Evolutionary conservation across 2,329 filamentous ascomycete genomes (phyloP).

Genomic region (Lecanicillium sp.): DNA sequence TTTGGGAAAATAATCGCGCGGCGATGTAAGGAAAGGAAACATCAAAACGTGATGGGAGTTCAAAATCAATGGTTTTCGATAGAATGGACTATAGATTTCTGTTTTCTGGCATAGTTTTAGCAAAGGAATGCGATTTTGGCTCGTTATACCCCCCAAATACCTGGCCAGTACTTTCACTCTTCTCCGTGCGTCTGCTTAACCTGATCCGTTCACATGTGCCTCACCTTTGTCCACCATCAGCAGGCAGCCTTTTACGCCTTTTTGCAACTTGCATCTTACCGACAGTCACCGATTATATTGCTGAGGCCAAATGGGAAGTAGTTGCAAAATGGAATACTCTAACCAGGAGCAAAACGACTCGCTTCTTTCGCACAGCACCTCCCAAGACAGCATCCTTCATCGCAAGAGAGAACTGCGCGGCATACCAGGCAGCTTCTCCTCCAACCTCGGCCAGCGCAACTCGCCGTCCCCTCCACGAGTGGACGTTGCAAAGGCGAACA

Average conservation of each 20-base stretch:
- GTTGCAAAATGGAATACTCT: not conserved
- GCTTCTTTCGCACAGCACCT: not conserved
- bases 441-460: constrained; percentile 16
- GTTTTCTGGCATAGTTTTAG: constrained; percentile 7
- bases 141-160: constrained; percentile 4
- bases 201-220: constrained; percentile 2
- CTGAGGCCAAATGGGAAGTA: not conserved
- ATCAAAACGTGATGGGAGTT: constrained; percentile 4
- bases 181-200: not conserved
- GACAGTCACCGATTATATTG: not conserved
- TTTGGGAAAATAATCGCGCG: not conserved
- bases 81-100: constrained; percentile 9
- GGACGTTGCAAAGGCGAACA: not conserved
- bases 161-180: not conserved
- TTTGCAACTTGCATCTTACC: not conserved
- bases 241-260: no score
- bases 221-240: not conserved
- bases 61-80: constrained; percentile 4
- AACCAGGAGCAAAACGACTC: not conserved
- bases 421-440: constrained; percentile 20
- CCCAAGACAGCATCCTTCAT: constrained; percentile 5
- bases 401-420: constrained; percentile 11
- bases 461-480: constrained; percentile 5
- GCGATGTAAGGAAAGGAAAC: not conserved
- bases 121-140: constrained; percentile 4